phyloP scores from a whole-genome alignment of 2,329 filamentous ascomycete genomes.

The Ophiobolus disseminans region DNA sequence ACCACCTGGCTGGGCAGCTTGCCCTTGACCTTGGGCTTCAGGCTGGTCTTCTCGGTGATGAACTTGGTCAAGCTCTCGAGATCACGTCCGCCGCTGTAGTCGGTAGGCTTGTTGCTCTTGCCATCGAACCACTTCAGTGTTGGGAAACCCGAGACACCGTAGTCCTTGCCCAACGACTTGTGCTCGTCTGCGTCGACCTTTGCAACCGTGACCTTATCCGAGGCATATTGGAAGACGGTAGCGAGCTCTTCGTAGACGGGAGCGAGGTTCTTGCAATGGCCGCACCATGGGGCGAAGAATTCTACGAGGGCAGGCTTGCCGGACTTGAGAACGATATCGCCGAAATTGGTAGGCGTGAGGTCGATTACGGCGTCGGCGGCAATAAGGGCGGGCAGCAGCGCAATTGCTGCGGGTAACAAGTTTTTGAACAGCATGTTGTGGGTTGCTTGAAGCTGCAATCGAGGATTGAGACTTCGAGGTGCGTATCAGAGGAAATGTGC shows the following conservation, averaged over 20 bases:
- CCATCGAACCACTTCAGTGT: constrained; percentile 98
- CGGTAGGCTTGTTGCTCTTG: constrained; percentile 81
- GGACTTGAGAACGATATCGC: constrained; percentile 84
- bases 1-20: constrained; percentile 76
- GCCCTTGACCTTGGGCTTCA: constrained; percentile 78
- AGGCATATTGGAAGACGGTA: constrained; percentile 71
- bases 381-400: constrained; percentile 41
- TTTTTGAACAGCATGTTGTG: constrained; percentile 42
- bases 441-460: constrained; percentile 24
- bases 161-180: constrained; percentile 81
- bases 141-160: constrained; percentile 91
- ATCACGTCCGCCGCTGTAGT: constrained; percentile 88
- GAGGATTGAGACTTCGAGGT: constrained; percentile 23
- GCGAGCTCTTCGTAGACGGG: constrained; percentile 94
- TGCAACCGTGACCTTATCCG: constrained; percentile 82
- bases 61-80: constrained; percentile 83
- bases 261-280: constrained; percentile 97
- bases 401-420: constrained; percentile 40
- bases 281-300: constrained; percentile 99
- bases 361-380: constrained; percentile 87
- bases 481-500: constrained; percentile 19
- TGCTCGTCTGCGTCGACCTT: constrained; percentile 96
- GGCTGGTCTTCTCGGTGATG: constrained; percentile 83
- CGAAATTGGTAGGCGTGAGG: constrained; percentile 89
- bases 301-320: constrained; percentile 96